Evolutionary conservation across 306 rosid genomes (phyloP).

Genomic region (Ceratonia siliqua): DNA sequence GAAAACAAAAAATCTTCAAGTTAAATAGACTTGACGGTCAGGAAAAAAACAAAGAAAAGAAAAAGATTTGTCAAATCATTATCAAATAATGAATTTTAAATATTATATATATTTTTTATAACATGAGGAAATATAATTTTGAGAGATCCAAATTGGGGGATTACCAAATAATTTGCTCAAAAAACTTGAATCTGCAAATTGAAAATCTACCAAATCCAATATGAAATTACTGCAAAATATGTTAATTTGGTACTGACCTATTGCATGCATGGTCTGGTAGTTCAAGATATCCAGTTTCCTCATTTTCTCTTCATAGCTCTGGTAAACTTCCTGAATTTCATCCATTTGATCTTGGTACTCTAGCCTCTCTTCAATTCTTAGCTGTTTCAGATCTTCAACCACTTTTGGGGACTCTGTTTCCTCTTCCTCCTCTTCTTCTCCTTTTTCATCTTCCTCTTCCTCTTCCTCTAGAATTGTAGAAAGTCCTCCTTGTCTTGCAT

Average conservation of each 20-base stretch:
- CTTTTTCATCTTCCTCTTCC: constrained; percentile 38
- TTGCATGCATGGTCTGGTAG: constrained; percentile 82
- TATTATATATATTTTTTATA: no score
- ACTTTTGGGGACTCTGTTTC: constrained; percentile 39
- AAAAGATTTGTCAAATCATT: neutral
- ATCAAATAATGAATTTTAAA: neutral
- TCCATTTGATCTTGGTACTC: constrained; percentile 58
- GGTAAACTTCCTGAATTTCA: constrained; percentile 66
- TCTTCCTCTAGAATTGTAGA: constrained; percentile 81
- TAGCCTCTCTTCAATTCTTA: constrained; percentile 55
- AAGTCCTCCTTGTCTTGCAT: constrained; percentile 73
- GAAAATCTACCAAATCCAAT: neutral
- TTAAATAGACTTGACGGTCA: neutral
- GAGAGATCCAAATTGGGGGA: no score
- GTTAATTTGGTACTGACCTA: constrained; percentile 53
- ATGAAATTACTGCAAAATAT: neutral
- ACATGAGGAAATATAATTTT: no score
- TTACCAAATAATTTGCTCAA: no score
- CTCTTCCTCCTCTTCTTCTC: constrained; percentile 56
- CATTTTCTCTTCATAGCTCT: constrained; percentile 70
- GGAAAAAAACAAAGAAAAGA: no score
- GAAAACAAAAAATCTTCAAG: neutral
- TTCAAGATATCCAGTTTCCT: constrained; percentile 79
- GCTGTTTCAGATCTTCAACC: constrained; percentile 47
- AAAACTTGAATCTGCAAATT: constrained; percentile 6